phyloP scores from a whole-genome alignment of 2,329 filamentous ascomycete genomes.

The Aspergillus awamori region DNA sequence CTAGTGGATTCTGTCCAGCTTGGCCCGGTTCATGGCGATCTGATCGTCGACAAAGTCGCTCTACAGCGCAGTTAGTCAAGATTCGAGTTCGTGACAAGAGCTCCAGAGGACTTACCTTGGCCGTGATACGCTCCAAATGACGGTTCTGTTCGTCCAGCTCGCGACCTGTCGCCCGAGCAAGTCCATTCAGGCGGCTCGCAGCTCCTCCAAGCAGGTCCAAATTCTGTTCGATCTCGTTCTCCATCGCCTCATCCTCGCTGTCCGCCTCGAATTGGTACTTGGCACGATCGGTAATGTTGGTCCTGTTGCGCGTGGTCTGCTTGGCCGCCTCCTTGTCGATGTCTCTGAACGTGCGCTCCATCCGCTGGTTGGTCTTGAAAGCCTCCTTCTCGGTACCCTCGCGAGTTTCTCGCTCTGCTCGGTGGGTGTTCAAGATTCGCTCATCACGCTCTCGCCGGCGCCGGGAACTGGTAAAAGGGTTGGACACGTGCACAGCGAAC shows the following conservation, averaged over 20 bases:
- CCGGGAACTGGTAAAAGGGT: constrained; percentile 73
- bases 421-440: constrained; percentile 67
- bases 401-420: constrained; percentile 57
- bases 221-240: constrained; percentile 71
- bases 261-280: constrained; percentile 83
- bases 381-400: constrained; percentile 61
- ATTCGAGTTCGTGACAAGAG: background rate
- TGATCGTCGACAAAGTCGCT: constrained; percentile 82
- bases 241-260: constrained; percentile 68
- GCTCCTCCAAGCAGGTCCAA: constrained; percentile 62
- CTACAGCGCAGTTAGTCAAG: constrained; percentile 49
- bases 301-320: constrained; percentile 55
- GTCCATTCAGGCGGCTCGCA: constrained; percentile 70
- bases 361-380: constrained; percentile 57
- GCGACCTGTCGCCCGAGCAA: constrained; percentile 72
- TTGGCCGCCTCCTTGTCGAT: constrained; percentile 56
- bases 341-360: constrained; percentile 68
- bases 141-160: constrained; percentile 79
- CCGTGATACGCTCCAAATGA: constrained; percentile 74
- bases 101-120: constrained; percentile 64
- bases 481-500: constrained; percentile 80
- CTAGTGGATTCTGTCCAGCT: constrained; percentile 61
- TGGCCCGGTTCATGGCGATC: constrained; percentile 75
- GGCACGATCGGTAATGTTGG: constrained; percentile 61
- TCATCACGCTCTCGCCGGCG: constrained; percentile 68